Base-by-base conservation (phyloP, 495 filamentous ascomycete genomes). In the Stereocaulon alpinum region DNA sequence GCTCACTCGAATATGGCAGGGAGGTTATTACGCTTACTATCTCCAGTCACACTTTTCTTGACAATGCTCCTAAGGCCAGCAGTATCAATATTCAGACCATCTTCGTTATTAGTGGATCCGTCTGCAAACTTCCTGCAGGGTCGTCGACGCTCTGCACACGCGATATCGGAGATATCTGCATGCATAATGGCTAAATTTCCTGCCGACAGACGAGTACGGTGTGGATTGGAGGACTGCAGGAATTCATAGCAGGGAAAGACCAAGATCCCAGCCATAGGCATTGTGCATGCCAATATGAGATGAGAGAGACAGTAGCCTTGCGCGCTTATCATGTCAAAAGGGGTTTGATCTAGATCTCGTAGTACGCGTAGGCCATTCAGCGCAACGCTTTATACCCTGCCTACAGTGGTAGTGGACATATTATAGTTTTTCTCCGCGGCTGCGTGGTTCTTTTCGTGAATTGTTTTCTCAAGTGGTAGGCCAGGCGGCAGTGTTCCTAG, bases 61-160 rank as follows among this genome's bases (percentile, higher is more conserved):
- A 76, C 73, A 0, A 69, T 69, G 49, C 80, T 81, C 66, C 74
- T 76, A 5, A 83, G 70, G 1, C 83, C 83, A 68, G 85, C 83
- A 0, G 80, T 79, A n/a, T 79, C 83, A 63, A 86, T 73, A 2
- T 84, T 71, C 59, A 87, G 56, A 69, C 79, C 79, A 0, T 72
- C 77, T 17, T 73, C 67, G 4, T 74, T 72, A 4, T 66, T 64
- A 0, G 56, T 11, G 49, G 67, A 70, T 5, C 56, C 70, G 56
- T 74, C 72, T 0, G 56, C 63, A 48, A 77, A 75, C 10, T 59
- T 47, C 17, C 74, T 44, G 14, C 55, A 15, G 30, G 73, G 68
- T 30, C 48, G 60, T 3, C 62, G 64, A 41, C 61, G 48, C 10
- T 51, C 29, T 15, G 58, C 14, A 1, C 61, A 49, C 17, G 68